Base-by-base conservation (phyloP, 768 basidiomycete species). In the Sutorius australiensis region DNA sequence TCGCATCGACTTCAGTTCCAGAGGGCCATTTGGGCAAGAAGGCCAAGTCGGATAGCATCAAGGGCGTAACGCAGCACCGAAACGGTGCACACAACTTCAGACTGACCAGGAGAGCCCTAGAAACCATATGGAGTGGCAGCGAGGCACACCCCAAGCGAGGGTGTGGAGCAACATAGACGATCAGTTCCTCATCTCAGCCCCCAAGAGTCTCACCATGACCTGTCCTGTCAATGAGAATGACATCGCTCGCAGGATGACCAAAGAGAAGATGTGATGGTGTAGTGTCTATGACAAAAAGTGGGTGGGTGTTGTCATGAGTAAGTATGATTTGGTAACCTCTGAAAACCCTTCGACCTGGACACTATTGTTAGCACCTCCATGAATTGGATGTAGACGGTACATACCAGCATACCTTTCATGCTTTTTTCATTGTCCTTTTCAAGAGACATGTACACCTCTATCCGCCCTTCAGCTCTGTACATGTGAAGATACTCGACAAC, bases 391-490 rank as follows among this genome's bases (percentile, higher is more conserved):
- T 51, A 19, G 53, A 42, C 51, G 56, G 28, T 6, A 76, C 83
- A 57, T 62, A 95, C 92, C 67, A 89, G 63, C 37, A 95, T 83
- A 33, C 92, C 92, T 63, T 83, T 86, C 54, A 88, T 73, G 3
- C 74, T 77, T 48, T 77, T 75, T 42, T 79, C 77, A 27, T 77
- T 77, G 36, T 82, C n/a, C n/a, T n/a, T n/a, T n/a, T n/a, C n/a
- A n/a, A n/a, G n/a, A n/a, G n/a, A n/a, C n/a, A n/a, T n/a, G 16
- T 74, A 58, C 19, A 97, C 85, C 65, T 98, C 95, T 51, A 98
- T 89, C 34, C 86, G 84, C 33, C 91, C 94, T 48, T 91, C 88
- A 31, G 78, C 78, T 37, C 97, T 80, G 69, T 82, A 87, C 10
- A 99, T 80, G 60, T 82, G 86, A 50, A 99, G 77, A 45, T 77